These are phyloP conservation scores for Cajanus cajan DNA, from an alignment of 306 rosid species.

Conservation along the genomic window DNA sequence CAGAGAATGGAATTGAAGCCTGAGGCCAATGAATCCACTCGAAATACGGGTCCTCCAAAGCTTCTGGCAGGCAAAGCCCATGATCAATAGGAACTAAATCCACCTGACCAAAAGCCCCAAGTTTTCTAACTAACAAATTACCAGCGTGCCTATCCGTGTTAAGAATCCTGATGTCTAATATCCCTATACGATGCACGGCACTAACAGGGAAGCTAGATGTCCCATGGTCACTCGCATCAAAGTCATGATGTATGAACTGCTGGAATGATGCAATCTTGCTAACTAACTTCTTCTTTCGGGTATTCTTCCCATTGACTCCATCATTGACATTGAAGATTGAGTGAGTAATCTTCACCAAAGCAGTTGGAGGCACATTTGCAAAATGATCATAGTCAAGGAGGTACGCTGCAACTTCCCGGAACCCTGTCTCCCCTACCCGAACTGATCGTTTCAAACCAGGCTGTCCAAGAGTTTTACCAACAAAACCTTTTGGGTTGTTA, in stretches of 20 bases:
- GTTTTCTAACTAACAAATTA: slow-evolving; percentile 83
- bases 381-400: slow-evolving; percentile 79
- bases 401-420: slow-evolving; percentile 94
- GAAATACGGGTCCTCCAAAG: slow-evolving; percentile 93
- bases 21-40: slow-evolving; percentile 99
- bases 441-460: slow-evolving; percentile 92
- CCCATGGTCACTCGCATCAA: slow-evolving; percentile 98
- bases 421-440: slow-evolving; percentile 96
- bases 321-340: slow-evolving; percentile 92
- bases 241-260: slow-evolving; percentile 88
- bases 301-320: slow-evolving; percentile 72
- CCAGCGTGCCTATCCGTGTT: slow-evolving; percentile 99
- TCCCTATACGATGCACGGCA: slow-evolving; percentile 94
- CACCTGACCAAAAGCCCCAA: slow-evolving; percentile 85
- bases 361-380: slow-evolving; percentile 97
- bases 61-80: slow-evolving; percentile 94
- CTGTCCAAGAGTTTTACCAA: slow-evolving; percentile 93
- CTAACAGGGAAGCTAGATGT: slow-evolving; percentile 92
- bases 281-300: slow-evolving; percentile 61
- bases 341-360: slow-evolving; percentile 93
- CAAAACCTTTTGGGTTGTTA: slow-evolving; percentile 93
- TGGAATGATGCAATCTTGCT: slow-evolving; percentile 96
- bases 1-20: slow-evolving; percentile 91
- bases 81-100: slow-evolving; percentile 97
- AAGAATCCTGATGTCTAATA: slow-evolving; percentile 92